Conservation (phyloP, 306 rosid species). For the Gillenia trifoliata region DNA sequence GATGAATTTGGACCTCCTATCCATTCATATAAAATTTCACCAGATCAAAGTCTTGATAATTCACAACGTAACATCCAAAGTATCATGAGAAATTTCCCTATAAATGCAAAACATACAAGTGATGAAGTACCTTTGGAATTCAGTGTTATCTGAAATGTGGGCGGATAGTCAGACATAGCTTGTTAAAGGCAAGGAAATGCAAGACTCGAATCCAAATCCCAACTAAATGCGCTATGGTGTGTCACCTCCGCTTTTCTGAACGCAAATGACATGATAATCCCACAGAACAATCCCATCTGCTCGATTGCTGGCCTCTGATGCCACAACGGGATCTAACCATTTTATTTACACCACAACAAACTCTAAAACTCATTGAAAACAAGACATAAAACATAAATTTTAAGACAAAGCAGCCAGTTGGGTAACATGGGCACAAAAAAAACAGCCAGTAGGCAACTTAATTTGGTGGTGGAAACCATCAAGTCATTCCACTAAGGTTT, state of each 20-base stretch:
- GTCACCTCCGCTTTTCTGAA: constrained; percentile 54
- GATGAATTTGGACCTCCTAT: too few species aligned
- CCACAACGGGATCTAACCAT: constrained; percentile 73
- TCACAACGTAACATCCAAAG: not conserved
- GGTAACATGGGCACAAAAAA: not conserved
- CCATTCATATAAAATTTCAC: not conserved
- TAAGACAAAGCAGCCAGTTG: not conserved
- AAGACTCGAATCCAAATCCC: constrained; percentile 85
- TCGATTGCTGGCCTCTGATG: constrained; percentile 69
- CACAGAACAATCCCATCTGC: constrained; percentile 79
- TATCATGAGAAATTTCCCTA: not conserved
- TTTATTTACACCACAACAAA: not conserved
- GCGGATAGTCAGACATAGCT: constrained; percentile 57
- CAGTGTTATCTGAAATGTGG: constrained; percentile 69
- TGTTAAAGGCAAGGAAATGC: constrained; percentile 60
- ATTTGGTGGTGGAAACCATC: too few species aligned
- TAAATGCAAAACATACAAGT: not conserved
- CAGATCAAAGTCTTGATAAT: not conserved
- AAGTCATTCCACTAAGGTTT: too few species aligned
- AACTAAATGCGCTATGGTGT: constrained; percentile 45
- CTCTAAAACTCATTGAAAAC: not conserved
- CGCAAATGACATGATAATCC: constrained; percentile 90
- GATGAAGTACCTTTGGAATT: constrained; percentile 53
- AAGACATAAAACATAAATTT: not conserved
- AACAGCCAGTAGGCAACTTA: too few species aligned